These are phyloP conservation scores for Scopulariopsis brevicaulis DNA, from an alignment of 2,329 filamentous ascomycete species.

Conservation along the genomic window DNA sequence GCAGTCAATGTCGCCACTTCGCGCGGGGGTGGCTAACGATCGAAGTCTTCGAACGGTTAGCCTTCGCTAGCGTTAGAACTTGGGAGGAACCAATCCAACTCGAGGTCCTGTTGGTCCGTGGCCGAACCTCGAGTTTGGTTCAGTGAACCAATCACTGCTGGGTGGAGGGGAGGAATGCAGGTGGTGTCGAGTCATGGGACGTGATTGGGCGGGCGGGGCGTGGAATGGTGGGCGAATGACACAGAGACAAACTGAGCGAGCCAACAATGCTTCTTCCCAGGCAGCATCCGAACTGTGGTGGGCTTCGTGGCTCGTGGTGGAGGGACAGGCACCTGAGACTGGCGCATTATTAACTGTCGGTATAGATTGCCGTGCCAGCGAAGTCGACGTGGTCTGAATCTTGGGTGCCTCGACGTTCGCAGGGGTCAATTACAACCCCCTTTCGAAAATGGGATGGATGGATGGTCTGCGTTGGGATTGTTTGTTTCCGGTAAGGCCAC, in stretches of 20 bases:
- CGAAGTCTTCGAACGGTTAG: background rate
- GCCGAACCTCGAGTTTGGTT: background rate
- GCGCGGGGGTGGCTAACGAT: background rate
- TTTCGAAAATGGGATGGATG: background rate
- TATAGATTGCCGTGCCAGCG: background rate
- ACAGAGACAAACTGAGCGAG: background rate
- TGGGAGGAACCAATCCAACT: background rate
- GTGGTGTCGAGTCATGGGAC: background rate
- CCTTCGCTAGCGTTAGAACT: background rate
- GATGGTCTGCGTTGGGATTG: background rate
- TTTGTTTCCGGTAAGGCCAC: background rate
- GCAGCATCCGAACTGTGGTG: background rate
- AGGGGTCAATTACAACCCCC: background rate
- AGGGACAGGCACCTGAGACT: background rate
- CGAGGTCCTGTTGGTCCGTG: background rate
- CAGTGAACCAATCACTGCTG: background rate
- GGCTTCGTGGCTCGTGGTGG: background rate
- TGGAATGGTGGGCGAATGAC: background rate
- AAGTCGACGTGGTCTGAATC: background rate
- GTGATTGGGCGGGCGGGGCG: background rate
- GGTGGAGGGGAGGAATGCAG: background rate
- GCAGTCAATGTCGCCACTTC: background rate
- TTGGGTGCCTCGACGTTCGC: background rate
- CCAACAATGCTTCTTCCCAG: background rate
- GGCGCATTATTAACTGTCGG: background rate